Evolutionary conservation across 2,329 filamentous ascomycete species (phyloP), one percentile per base, ranked within the genome.

Genomic region (Fusarium verrucosum): DNA sequence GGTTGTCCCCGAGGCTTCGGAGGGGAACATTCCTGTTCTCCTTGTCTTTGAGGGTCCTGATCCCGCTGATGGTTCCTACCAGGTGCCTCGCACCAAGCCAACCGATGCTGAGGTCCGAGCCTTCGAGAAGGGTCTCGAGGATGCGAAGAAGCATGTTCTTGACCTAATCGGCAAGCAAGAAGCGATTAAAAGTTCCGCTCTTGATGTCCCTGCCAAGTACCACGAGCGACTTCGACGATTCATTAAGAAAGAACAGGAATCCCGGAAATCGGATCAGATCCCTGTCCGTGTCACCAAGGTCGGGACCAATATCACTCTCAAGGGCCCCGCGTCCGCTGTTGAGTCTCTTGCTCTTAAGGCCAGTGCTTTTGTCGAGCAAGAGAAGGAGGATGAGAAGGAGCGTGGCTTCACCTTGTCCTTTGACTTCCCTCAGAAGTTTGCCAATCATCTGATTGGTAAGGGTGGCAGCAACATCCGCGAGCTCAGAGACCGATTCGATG

Each of bases 381-480:
- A 96, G 78, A 91, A 94, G 80, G 86, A 92, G 75, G 94, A 98
- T 62, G 94, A 98, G 78, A 91, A 95, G 74, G 94, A 98, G 79
- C 91, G 94, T 58, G 93, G 92, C 40, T 96, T 94, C 79, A 93
- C 88, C 4, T 81, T 92, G 58, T 87, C 86, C 23, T 98, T 98
- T 69, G 92, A 97, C 65, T 99, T 97, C 81, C 94, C 94, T 9
- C 92, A 97, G 75, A 96, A 97, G 79, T 96, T 88, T 74, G 93
- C 94, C 65, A 97, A 97, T 77, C 90, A 96, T 75, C 85, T 90
- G 4, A 89, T 89, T 71, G 88, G 88, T 50, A 89, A 89, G 76
- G 84, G 86, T 45, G 88, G 87, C 17, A 87, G 86, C 77, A 85
- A 88, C 73, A 88, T 90, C 70, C 83, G 83, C 51, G 87, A 89